Conservation (phyloP, 129 eudicot genomes). For the Kitagawia praeruptora region DNA sequence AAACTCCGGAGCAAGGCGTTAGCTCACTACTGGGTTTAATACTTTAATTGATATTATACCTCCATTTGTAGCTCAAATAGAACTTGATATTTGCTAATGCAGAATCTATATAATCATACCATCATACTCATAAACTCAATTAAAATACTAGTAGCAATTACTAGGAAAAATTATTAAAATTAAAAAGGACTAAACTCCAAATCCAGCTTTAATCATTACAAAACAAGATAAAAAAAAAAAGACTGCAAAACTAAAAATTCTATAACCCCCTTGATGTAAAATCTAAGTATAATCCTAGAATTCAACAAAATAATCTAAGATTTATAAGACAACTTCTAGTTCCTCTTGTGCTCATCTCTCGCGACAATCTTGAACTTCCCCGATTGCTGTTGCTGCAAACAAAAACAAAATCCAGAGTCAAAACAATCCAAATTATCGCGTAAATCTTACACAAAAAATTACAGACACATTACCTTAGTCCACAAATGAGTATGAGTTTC, state of each 20-base stretch:
- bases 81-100: background rate
- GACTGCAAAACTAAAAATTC: background rate
- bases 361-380: constrained; percentile 95
- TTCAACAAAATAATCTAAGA: background rate
- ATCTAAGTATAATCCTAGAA: background rate
- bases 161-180: background rate
- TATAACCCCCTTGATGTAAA: background rate
- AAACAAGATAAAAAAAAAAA: background rate
- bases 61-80: background rate
- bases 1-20: too few species aligned
- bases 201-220: background rate
- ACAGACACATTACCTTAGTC: constrained; percentile 45
- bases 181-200: background rate
- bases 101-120: too few species aligned
- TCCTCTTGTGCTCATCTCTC: constrained; percentile 33
- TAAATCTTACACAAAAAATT: background rate
- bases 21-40: background rate
- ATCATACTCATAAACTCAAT: too few species aligned
- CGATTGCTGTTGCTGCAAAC: constrained; percentile 81
- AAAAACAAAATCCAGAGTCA: background rate
- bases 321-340: constrained; percentile 5
- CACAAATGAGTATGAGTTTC: constrained; percentile 56
- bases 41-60: background rate
- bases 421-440: background rate
- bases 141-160: too few species aligned